Evolutionary conservation across 495 filamentous ascomycete genomes (phyloP).

Genomic region (Aspergillus avenaceus): DNA sequence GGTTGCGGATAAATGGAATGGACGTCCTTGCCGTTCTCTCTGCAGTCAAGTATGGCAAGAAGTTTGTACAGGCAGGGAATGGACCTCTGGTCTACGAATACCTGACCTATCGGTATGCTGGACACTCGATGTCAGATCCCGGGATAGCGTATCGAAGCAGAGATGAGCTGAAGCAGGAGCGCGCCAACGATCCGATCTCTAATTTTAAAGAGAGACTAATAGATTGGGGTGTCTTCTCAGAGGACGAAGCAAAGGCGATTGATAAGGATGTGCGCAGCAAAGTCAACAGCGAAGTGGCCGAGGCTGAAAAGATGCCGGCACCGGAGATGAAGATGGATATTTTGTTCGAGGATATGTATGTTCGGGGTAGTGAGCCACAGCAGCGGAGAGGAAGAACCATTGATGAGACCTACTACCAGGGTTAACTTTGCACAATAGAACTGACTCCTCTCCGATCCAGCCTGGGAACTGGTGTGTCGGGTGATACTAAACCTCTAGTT

Average conservation of each 20-base stretch:
- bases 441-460: too few relatives aligned
- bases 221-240: slow-evolving; percentile 79
- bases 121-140: slow-evolving; percentile 93
- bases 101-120: slow-evolving; percentile 91
- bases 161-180: slow-evolving; percentile 84
- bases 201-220: slow-evolving; percentile 85
- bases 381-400: slow-evolving; percentile 21
- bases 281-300: slow-evolving; percentile 77
- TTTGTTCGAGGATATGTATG: slow-evolving; percentile 89
- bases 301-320: slow-evolving; percentile 72
- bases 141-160: slow-evolving; percentile 92
- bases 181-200: slow-evolving; percentile 85
- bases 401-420: slow-evolving; percentile 17
- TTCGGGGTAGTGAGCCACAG: slow-evolving; percentile 71
- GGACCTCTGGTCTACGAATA: slow-evolving; percentile 89
- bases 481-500: background rate
- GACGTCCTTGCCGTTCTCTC: slow-evolving; percentile 90
- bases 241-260: slow-evolving; percentile 83
- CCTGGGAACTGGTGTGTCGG: too few relatives aligned
- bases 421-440: background rate
- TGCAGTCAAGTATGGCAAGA: slow-evolving; percentile 77
- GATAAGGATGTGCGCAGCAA: slow-evolving; percentile 76
- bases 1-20: slow-evolving; percentile 94
- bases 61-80: slow-evolving; percentile 67
- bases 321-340: slow-evolving; percentile 70